Evolutionary conservation across 495 filamentous ascomycete species (phyloP), one percentile per base, ranked within the genome.

Genomic region (Cercophora scortea): DNA sequence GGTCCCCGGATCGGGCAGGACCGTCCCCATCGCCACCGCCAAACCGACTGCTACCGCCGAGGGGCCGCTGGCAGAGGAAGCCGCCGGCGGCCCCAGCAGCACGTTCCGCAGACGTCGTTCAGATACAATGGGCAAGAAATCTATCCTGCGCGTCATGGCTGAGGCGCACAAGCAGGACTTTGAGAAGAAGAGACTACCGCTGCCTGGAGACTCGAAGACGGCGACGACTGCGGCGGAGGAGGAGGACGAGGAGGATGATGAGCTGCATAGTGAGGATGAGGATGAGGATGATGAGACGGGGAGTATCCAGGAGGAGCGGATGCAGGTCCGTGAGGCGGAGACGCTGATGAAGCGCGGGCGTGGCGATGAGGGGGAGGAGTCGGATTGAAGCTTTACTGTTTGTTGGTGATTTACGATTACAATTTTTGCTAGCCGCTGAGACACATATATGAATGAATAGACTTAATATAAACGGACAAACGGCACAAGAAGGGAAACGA

Each of bases 151-250:
- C 8, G 77, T 86, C 10, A 72, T 95, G 55, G 80, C 83, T 6
- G 71, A 78, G 39, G 90, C 90, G 9, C 90, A 96, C 56, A 83
- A 81, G 36, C 86, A 93, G 59, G 90, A 96, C 64, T 96, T 95
- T 65, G 84, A 93, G 71, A 79, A 87, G 64, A 84, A 79, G 65
- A 72, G 79, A 46, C 78, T 72, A 45, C 75, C 80, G 32, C 10
- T 32, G 32, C 42, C 17, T 34, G 50, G 46, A 18, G 25, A 25
- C 25, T 25, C 25, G 2, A 15, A 32, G 32, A 38, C 10, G 49
- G 25, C 25, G 36, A 42, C 16, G 8, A 51, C 19, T 36, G 12
- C 18, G 25, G 18, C 35, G 54, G 57, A 42, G 15, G 53, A 51
- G 19, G 33, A 51, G 18, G 52, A 56, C 38, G 16, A 50, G 49